Percentiles rank a stretch among this genome's conserved stretches.
Evolutionary conservation across 2,329 filamentous ascomycete species (phyloP).

Genomic region (Fusarium continuum): DNA sequence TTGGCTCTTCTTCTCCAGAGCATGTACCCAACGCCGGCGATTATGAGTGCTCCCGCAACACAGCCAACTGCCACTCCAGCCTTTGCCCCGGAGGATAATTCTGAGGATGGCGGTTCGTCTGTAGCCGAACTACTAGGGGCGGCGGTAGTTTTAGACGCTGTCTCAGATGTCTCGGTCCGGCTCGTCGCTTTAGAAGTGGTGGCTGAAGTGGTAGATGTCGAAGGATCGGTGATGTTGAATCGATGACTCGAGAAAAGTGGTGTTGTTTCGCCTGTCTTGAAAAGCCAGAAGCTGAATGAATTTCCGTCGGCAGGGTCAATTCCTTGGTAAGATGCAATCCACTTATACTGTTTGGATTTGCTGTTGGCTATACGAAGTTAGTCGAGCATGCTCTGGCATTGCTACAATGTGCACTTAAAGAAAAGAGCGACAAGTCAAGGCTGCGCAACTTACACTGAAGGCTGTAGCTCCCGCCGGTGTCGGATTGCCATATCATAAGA

Average conservation of each 20-base stretch:
- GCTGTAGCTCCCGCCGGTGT: neutral
- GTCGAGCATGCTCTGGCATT: fast-evolving
- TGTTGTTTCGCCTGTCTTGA: neutral
- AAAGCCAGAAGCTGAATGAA: conserved; percentile 6
- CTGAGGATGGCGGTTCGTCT: neutral
- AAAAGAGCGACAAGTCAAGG: neutral
- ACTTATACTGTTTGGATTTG: conserved; percentile 1
- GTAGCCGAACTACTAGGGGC: fast-evolving
- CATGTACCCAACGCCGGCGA: neutral
- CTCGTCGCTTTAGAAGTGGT: neutral
- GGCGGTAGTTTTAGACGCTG: neutral
- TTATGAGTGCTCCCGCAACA: neutral
- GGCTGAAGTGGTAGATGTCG: neutral
- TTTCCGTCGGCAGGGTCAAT: neutral
- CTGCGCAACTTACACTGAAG: neutral
- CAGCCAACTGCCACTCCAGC: neutral
- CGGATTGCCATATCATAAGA: neutral
- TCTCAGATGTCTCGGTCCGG: neutral
- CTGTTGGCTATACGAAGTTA: neutral
- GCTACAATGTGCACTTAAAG: fast-evolving
- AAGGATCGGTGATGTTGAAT: conserved; percentile 13
- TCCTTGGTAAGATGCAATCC: conserved; percentile 8
- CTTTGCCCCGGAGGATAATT: neutral
- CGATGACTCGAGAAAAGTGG: neutral
- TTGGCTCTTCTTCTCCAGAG: neutral